Evolutionary conservation across 164 flowering plant species (phyloP), one percentile per base, ranked within the genome.

Genomic region (Cinnamomum micranthum): DNA sequence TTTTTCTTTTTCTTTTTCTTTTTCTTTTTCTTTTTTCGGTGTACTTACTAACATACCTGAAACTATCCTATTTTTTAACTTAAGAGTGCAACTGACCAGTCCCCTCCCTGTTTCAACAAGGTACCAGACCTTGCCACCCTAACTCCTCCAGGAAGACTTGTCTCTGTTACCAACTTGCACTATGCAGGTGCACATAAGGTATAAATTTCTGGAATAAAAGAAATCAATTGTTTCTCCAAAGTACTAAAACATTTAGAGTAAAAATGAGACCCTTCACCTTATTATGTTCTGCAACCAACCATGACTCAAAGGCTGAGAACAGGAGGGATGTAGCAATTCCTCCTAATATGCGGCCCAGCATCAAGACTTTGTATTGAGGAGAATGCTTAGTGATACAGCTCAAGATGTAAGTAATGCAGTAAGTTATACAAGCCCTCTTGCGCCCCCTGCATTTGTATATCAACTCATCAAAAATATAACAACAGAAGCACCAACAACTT

Each of bases 231-330:
- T 55, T 55, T 20, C n/a, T 20, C 60, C 60, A 17, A 15, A 55
- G 60, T 17, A 15, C 47, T 41, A 41, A 41, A 20, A 55, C 60
- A 55, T 55, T 55, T 15, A 55, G n/a, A 27, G 25, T n/a, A 41
- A 23, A 63, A 4, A 41, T 35, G 35, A 19, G 23, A 74, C 47
- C 23, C 25, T 79, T 83, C 74, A 93, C 99, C 97, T 96, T 96
- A 79, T 85, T 85, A 87, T 96, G 99, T 73, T 96, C 99, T 20
- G 99, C 99, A 81, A 96, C 97, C 74, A 96, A 91, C 99, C 99
- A 96, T 23, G 99, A 96, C 80, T 96, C 99, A 81, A 96, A 96
- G 41, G 99, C 87, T 58, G 99, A 96, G 79, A 94, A 96, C 22
- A 96, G 80, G 22, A 96, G 97, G 76, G 99, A 94, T 60, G 99